A percentile compares a stretch with the other conserved stretches of the same genome.
Conservation (phyloP, 345 rosid genomes). For the Arabis hirsuta region DNA sequence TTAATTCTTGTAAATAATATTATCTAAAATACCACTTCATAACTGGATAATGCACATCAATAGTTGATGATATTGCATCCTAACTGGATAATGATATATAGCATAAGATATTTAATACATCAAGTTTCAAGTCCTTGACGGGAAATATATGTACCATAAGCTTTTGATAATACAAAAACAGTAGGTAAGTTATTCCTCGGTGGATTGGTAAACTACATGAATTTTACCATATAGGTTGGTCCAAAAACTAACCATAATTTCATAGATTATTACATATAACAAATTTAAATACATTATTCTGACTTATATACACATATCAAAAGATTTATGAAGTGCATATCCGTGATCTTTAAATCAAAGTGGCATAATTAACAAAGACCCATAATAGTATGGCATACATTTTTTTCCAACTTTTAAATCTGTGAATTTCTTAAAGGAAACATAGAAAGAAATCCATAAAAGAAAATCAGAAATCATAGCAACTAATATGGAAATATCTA, state of each 20-base stretch:
- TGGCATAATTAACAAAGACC: constrained; percentile 17
- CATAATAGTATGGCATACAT: neutral
- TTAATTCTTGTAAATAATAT: constrained; percentile 18
- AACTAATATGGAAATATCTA: neutral
- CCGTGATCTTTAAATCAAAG: neutral
- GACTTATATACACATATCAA: neutral
- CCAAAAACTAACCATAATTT: neutral
- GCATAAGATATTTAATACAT: constrained; percentile 1
- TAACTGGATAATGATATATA: constrained; percentile 25
- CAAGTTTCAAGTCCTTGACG: constrained; percentile 1
- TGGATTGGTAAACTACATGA: neutral
- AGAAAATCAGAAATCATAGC: neutral
- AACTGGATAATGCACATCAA: constrained; percentile 32
- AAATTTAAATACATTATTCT: neutral
- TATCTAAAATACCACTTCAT: constrained; percentile 32
- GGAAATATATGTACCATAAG: constrained; percentile 2
- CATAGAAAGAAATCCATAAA: neutral
- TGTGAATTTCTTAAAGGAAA: neutral
- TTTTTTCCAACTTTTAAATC: neutral
- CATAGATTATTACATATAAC: neutral
- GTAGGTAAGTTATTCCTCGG: constrained; percentile 15
- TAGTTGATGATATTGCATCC: constrained; percentile 21
- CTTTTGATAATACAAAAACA: constrained; percentile 6
- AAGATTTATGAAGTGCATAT: constrained; percentile 4
- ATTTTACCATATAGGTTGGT: neutral